Evolutionary conservation across 2,329 filamentous ascomycete species (phyloP).

Genomic region (Cercospora sojina): DNA sequence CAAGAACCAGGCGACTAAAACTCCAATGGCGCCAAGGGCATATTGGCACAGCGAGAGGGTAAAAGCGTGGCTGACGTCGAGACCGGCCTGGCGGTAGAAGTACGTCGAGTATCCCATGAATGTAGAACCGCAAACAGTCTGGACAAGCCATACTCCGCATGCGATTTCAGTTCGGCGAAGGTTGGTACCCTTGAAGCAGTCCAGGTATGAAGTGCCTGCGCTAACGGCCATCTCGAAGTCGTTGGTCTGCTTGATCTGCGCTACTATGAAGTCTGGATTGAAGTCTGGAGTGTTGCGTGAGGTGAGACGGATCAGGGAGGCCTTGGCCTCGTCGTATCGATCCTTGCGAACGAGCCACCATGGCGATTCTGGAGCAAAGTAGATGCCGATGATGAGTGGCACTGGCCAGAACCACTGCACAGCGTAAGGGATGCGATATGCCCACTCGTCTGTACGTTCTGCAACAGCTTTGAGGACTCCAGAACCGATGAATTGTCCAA

Average conservation of each 20-base stretch:
- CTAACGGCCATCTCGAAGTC: constrained; percentile 36
- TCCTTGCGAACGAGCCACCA: constrained; percentile 37
- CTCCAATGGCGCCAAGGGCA: constrained; percentile 36
- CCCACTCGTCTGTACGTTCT: constrained; percentile 37
- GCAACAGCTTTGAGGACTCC: constrained; percentile 41
- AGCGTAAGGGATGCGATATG: constrained; percentile 44
- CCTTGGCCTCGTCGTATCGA: constrained; percentile 32
- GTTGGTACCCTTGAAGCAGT: constrained; percentile 46
- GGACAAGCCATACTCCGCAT: constrained; percentile 40
- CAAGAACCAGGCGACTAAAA: constrained; percentile 36
- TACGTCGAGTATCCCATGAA: constrained; percentile 40
- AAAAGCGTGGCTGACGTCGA: constrained; percentile 32
- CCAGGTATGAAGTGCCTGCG: constrained; percentile 36
- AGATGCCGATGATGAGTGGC: constrained; percentile 36
- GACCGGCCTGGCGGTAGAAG: constrained; percentile 44
- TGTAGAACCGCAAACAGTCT: constrained; percentile 37
- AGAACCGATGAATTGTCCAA: constrained; percentile 42
- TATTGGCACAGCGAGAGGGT: constrained; percentile 41
- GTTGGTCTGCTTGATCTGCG: constrained; percentile 43
- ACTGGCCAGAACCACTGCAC: constrained; percentile 52
- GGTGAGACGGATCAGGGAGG: constrained; percentile 28
- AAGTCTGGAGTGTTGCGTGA: constrained; percentile 27
- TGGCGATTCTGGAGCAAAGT: constrained; percentile 34
- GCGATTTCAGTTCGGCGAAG: constrained; percentile 47
- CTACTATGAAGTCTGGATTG: constrained; percentile 34